phyloP scores from a whole-genome alignment of 495 filamentous ascomycete genomes.

The Opeltia flavorubescens region DNA sequence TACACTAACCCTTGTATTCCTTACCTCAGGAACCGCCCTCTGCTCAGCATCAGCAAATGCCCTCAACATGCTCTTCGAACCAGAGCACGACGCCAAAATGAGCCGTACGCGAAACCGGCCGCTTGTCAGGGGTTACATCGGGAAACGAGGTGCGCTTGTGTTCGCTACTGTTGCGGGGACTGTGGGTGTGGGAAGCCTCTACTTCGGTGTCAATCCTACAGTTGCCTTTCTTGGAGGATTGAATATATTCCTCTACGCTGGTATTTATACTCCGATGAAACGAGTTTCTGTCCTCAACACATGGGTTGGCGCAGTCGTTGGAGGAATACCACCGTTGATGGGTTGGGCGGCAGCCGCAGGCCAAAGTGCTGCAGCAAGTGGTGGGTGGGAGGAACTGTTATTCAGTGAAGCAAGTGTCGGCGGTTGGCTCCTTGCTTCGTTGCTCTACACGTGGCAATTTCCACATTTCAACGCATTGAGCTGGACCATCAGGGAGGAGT shows the following conservation, averaged over 20 bases:
- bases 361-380: conserved; percentile 63
- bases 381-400: conserved; percentile 66
- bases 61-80: conserved; percentile 94
- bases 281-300: conserved; percentile 79
- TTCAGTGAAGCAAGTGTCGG: conserved; percentile 55
- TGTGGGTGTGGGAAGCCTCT: conserved; percentile 54
- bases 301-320: conserved; percentile 87
- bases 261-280: conserved; percentile 85
- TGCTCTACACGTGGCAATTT: conserved; percentile 95
- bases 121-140: conserved; percentile 70
- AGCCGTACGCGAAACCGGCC: conserved; percentile 78
- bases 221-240: conserved; percentile 68
- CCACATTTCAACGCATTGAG: conserved; percentile 92
- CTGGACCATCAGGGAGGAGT: conserved; percentile 79
- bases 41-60: conserved; percentile 80
- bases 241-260: conserved; percentile 84
- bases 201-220: conserved; percentile 86
- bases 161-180: conserved; percentile 64
- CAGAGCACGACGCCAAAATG: conserved; percentile 82
- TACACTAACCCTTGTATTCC: conserved; percentile 79
- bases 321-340: conserved; percentile 91
- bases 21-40: conserved; percentile 78
- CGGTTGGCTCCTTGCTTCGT: conserved; percentile 74
- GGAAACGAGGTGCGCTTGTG: conserved; percentile 54
- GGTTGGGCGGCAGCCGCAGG: conserved; percentile 92